Evolutionary conservation across 176 grass and related monocot species (phyloP).

Genomic region (Musa troglodytarum): DNA sequence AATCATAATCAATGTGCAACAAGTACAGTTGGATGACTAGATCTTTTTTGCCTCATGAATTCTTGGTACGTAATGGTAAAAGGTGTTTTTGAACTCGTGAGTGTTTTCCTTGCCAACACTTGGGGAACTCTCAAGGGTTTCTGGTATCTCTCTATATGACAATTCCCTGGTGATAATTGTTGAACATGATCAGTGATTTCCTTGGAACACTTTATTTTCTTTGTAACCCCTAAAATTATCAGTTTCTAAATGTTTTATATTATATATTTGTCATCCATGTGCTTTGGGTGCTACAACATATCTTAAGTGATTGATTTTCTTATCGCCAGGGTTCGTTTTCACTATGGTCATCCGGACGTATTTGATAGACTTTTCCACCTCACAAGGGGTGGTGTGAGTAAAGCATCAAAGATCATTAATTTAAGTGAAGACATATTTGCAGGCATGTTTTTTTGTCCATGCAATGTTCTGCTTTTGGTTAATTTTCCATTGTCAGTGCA

Average conservation of each 20-base stretch:
- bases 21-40: no score
- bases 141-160: no score
- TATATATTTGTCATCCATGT: not conserved
- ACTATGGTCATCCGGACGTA: constrained; percentile 96
- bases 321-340: constrained; percentile 74
- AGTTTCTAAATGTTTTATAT: not conserved
- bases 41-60: no score
- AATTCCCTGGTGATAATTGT: no score
- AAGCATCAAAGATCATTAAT: constrained; percentile 92
- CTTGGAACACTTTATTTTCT: no score
- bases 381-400: constrained; percentile 85
- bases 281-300: not conserved
- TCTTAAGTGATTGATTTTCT: not conserved
- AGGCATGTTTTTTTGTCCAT: constrained; percentile 30
- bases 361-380: constrained; percentile 96
- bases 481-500: not conserved
- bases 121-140: no score
- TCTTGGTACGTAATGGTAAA: no score
- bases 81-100: no score
- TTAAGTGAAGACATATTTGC: constrained; percentile 94
- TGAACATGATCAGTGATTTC: no score
- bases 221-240: not conserved
- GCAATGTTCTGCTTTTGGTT: not conserved
- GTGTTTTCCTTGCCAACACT: no score
- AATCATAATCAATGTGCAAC: no score